phyloP scores from a whole-genome alignment of 768 basidiomycete genomes.

The Exidia glandulosa region DNA sequence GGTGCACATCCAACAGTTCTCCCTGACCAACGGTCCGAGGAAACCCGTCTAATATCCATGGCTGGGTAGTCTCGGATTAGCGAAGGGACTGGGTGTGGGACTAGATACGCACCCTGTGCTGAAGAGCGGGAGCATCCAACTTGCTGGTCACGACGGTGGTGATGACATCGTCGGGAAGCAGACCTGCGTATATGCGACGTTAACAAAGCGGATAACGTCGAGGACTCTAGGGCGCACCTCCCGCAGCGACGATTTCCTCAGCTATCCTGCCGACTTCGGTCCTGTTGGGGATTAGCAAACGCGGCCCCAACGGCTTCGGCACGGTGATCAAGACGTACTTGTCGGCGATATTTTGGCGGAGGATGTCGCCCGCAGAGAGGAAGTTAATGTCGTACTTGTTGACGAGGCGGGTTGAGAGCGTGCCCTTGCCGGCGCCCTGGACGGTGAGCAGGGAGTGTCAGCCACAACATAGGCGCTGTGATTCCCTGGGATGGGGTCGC shows the following conservation, averaged over 20 bases:
- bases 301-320: not conserved
- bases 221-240: constrained; percentile 25
- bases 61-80: constrained; percentile 32
- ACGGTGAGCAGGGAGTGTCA: not conserved
- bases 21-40: constrained; percentile 84
- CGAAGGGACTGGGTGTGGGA: not conserved
- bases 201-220: not conserved
- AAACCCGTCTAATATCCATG: constrained; percentile 91
- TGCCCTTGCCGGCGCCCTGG: constrained; percentile 47
- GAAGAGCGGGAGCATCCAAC: constrained; percentile 39
- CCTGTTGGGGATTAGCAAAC: constrained; percentile 18
- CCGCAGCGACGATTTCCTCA: constrained; percentile 67
- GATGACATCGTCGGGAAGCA: constrained; percentile 73
- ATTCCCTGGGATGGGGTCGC: constrained; percentile 21
- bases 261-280: constrained; percentile 65
- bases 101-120: constrained; percentile 44
- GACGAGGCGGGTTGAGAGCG: constrained; percentile 61
- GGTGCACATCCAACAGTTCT: constrained; percentile 61
- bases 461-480: not conserved
- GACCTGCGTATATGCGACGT: constrained; percentile 13
- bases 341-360: constrained; percentile 74
- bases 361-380: constrained; percentile 74
- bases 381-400: constrained; percentile 70
- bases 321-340: constrained; percentile 23
- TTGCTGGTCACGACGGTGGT: constrained; percentile 64